Conservation (phyloP, 331 rosid species). For the Malus hybrid region DNA sequence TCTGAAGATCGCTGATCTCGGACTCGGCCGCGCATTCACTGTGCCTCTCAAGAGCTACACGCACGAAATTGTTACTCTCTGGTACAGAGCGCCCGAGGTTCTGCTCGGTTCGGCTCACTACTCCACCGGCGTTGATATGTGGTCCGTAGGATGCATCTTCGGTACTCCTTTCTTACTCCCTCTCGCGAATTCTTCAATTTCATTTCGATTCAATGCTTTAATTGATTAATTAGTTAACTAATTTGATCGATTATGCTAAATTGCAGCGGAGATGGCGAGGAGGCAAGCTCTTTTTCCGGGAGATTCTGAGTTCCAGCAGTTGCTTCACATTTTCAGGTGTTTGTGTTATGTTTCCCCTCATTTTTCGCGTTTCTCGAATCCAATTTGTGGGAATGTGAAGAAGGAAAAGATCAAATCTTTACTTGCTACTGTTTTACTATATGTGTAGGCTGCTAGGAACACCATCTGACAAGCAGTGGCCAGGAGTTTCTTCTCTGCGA, state of each 20-base stretch:
- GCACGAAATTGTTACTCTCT: slow-evolving; percentile 93
- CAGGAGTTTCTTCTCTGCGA: slow-evolving; percentile 73
- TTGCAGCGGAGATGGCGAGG: slow-evolving; percentile 82
- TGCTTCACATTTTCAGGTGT: slow-evolving; percentile 85
- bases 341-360: not conserved
- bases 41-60: slow-evolving; percentile 94
- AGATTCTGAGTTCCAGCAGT: slow-evolving; percentile 90
- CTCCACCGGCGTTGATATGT: slow-evolving; percentile 92
- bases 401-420: not conserved
- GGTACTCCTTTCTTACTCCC: slow-evolving; percentile 26
- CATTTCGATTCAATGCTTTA: not conserved
- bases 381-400: not conserved
- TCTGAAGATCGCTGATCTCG: slow-evolving; percentile 86
- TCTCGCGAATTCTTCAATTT: not conserved
- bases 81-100: slow-evolving; percentile 96
- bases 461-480: slow-evolving; percentile 81
- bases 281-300: slow-evolving; percentile 86
- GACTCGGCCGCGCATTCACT: slow-evolving; percentile 89
- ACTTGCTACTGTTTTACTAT: not conserved
- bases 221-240: not conserved
- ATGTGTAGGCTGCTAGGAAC: slow-evolving; percentile 68
- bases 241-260: not conserved
- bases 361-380: not conserved
- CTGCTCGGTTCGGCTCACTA: slow-evolving; percentile 81
- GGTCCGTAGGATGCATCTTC: slow-evolving; percentile 97